Base-by-base conservation (phyloP, 2,329 filamentous ascomycete genomes). In the Tolypocladium paradoxum region DNA sequence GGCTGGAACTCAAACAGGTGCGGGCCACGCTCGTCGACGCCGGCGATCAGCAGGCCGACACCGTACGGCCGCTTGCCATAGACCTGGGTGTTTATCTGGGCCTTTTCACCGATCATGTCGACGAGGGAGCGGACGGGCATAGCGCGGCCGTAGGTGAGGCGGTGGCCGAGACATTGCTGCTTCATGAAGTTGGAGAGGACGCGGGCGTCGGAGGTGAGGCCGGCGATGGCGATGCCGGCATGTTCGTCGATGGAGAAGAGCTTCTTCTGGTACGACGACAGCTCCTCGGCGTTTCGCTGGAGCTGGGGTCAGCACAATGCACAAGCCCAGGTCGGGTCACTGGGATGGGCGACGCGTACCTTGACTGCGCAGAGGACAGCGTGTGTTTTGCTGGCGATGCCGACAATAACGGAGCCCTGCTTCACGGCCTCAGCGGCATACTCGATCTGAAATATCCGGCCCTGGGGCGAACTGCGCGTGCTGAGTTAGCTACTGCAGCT, bases 161-260 rank as follows among this genome's bases (percentile, higher is more conserved):
- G 90, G 65, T 93, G 92, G 65, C 89, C 88, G 65, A 99, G 89
- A 58, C 90, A 95, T 76, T 97, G 93, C 76, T 96, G 90, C 79
- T 96, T 97, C 92, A 99, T 97, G 79, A 96, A 99, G 83, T 99
- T 99, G 79, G 91, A 96, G 64, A 99, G 90, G 64, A 99, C 93
- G 67, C 93, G 93, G 68, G 92, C 93, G 73, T 99, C 93, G 55
- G 92, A 96, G 61, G 93, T 93, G 57, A 99, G 88, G 64, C 93
- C 93, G 61, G 93, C 93, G 65, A 99, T 95, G 65, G 92, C 90
- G 65, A 99, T 85, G 62, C 91, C 93, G 64, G 93, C 86, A 73
- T 99, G 93, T 65, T 92, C 88, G 73, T 99, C 93, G 74, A 99
- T 86, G 64, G 86, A 83, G 73, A 99, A 96, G 69, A 99, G 85